Conservation (phyloP, 2,329 filamentous ascomycete species). For the Aspergillus pseudotamarii region DNA sequence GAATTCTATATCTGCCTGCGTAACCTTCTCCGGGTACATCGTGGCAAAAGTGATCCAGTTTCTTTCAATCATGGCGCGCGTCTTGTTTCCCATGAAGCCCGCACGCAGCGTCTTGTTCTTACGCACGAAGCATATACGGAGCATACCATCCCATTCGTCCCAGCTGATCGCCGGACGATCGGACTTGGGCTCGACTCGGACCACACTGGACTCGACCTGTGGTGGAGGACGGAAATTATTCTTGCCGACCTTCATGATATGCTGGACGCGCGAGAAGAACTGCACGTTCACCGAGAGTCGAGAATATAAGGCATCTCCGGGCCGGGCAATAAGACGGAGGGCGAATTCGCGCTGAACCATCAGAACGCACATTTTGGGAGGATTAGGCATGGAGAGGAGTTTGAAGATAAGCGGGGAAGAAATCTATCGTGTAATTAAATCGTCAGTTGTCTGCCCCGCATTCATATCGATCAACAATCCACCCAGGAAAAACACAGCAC, state of each 20-base stretch:
- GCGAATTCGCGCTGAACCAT: constrained; percentile 94
- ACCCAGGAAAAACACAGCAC: not conserved
- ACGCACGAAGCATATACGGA: constrained; percentile 79
- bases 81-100: constrained; percentile 71
- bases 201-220: constrained; percentile 87
- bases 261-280: constrained; percentile 75
- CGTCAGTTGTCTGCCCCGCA: not conserved
- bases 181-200: constrained; percentile 84
- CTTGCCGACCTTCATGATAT: constrained; percentile 89
- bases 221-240: constrained; percentile 97
- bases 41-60: constrained; percentile 23
- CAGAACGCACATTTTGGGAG: constrained; percentile 81
- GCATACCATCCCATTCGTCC: constrained; percentile 91
- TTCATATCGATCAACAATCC: not conserved
- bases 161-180: constrained; percentile 87
- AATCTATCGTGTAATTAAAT: constrained; percentile 58
- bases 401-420: constrained; percentile 91
- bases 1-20: constrained; percentile 52
- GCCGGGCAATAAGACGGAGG: constrained; percentile 81
- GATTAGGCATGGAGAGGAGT: constrained; percentile 75
- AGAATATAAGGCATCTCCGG: constrained; percentile 85
- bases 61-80: constrained; percentile 32
- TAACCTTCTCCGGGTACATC: constrained; percentile 44
- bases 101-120: constrained; percentile 88
- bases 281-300: constrained; percentile 91